phyloP scores from a whole-genome alignment of 2,329 filamentous ascomycete species.

The Phaeophleospora eucalypticola region DNA sequence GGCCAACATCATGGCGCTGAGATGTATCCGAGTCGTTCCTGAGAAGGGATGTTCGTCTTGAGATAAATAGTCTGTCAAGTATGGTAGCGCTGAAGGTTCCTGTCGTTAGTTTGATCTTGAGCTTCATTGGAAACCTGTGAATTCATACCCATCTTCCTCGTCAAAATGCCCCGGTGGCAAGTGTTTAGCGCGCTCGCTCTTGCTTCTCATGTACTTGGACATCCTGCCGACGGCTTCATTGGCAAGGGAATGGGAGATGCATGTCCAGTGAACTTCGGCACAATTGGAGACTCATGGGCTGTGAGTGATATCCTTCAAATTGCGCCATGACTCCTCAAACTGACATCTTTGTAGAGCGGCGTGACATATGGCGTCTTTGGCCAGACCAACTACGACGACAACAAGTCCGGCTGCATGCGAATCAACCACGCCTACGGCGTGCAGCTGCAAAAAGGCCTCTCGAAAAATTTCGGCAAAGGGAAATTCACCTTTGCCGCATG shows the following conservation, averaged over 20 bases:
- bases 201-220: not conserved
- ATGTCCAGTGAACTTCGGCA: not conserved
- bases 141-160: not conserved
- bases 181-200: too few species aligned
- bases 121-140: not conserved
- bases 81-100: too few species aligned
- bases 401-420: not conserved
- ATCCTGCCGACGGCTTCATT: not conserved
- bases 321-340: not conserved
- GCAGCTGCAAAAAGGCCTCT: not conserved
- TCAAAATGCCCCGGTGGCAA: not conserved
- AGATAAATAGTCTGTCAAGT: too few species aligned
- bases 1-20: too few species aligned
- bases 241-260: not conserved
- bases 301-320: not conserved
- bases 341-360: not conserved
- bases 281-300: conserved; percentile 1
- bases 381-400: not conserved
- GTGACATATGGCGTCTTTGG: conserved; percentile 1
- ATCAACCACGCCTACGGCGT: not conserved
- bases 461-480: not conserved
- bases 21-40: too few species aligned
- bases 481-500: not conserved
- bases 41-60: too few species aligned
- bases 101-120: too few species aligned